Evolutionary conservation across 345 rosid species (phyloP), one percentile per base, ranked within the genome.

Genomic region (Eutrema yunnanense): DNA sequence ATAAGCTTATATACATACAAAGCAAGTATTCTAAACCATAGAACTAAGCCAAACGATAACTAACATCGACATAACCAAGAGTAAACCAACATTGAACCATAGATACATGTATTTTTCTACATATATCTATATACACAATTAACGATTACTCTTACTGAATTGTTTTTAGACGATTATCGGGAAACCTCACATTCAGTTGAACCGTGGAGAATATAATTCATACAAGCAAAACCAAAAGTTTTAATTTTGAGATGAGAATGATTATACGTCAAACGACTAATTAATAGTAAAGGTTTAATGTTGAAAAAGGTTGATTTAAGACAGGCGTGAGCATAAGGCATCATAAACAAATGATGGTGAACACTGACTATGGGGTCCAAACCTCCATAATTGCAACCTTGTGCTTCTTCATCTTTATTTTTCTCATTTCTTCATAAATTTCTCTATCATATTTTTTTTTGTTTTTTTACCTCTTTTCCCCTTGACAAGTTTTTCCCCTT

Each of bases 271-370:
- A 42, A 53, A 43, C 55, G 48, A 53, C 47, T 62, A 62, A 47
- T 48, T 72, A 62, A 47, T 48, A 19, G n/a, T 37, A 30, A 47
- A 57, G 26, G 59, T 56, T 47, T 56, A 65, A 50, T 29, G 77
- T 57, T 73, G 36, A 49, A 32, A n/a, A 26, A 47, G 0, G 14
- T 26, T 37, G 62, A 75, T 34, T 14, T 6, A 63, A 76, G 75
- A 58, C 26, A 81, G 84, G 87, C 86, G 87, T 86, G 91, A 73
- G 76, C 62, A 65, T 46, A 71, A 77, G 66, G 81, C 91, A 86
- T 84, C 81, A 82, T 82, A 79, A 79, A 82, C 66, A 73, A 87
- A 87, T 87, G 82, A 82, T 83, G 89, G 73, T 80, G 83, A 70
- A 69, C 80, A 70, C 75, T 62, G 80, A 70, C 61, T 63, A 69